These are phyloP conservation scores for Volvariella volvacea DNA, from an alignment of 1,284 basidiomycete genomes.

Conservation along the genomic window DNA sequence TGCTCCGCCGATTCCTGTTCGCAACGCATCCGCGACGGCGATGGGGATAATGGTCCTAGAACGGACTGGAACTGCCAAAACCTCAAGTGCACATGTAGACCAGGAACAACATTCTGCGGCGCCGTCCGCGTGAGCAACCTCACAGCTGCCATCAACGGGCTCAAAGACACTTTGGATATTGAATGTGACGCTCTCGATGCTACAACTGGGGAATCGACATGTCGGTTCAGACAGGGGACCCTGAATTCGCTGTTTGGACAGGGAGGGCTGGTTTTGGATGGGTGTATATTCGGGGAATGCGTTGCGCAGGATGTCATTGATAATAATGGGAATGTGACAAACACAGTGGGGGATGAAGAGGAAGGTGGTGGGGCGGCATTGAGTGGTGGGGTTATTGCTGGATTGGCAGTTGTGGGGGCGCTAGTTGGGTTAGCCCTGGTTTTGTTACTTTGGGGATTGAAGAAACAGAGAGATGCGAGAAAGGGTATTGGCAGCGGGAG, in stretches of 20 bases:
- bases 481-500: slow-evolving; percentile 20
- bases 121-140: slow-evolving; percentile 41
- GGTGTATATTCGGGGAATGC: slow-evolving; percentile 83
- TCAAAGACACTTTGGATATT: slow-evolving; percentile 59
- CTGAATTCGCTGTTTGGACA: slow-evolving; percentile 68
- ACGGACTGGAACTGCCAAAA: slow-evolving; percentile 64
- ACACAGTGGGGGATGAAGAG: slow-evolving; percentile 19
- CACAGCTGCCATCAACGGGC: slow-evolving; percentile 48
- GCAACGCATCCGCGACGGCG: slow-evolving; percentile 40
- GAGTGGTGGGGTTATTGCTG: slow-evolving; percentile 79
- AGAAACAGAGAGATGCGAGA: slow-evolving; percentile 56
- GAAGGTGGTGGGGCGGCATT: slow-evolving; percentile 37
- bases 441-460: slow-evolving; percentile 54
- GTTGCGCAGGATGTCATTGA: slow-evolving; percentile 75
- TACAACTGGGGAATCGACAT: slow-evolving; percentile 45
- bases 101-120: slow-evolving; percentile 72
- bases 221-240: slow-evolving; percentile 69
- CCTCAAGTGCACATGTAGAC: slow-evolving; percentile 68
- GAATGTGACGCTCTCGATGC: slow-evolving; percentile 49
- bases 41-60: no score
- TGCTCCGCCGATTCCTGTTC: slow-evolving; percentile 67
- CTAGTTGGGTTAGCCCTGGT: slow-evolving; percentile 54
- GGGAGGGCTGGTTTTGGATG: slow-evolving; percentile 59
- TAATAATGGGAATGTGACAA: slow-evolving; percentile 36
- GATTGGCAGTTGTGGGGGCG: slow-evolving; percentile 73